phyloP scores from a whole-genome alignment of 2,329 filamentous ascomycete species.

The Samsoniella hepiali region DNA sequence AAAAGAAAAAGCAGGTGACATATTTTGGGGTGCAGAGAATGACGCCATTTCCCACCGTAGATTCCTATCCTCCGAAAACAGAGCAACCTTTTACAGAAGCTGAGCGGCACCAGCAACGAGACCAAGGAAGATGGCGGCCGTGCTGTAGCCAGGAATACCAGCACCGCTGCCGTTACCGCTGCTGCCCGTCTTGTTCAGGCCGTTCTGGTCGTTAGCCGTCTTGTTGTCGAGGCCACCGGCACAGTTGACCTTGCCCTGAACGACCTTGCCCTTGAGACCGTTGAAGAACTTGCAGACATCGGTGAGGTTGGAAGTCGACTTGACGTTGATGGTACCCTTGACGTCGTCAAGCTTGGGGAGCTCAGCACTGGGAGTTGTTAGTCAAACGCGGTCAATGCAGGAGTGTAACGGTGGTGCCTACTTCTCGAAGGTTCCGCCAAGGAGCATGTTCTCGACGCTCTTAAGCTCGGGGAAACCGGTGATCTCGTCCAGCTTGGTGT shows the following conservation, averaged over 20 bases:
- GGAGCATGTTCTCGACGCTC: slow-evolving; percentile 74
- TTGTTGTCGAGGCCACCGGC: slow-evolving; percentile 29
- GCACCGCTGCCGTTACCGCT: slow-evolving; percentile 33
- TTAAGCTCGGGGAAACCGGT: slow-evolving; percentile 65
- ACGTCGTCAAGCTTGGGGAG: slow-evolving; percentile 67
- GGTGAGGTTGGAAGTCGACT: slow-evolving; percentile 60
- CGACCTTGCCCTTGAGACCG: slow-evolving; percentile 30
- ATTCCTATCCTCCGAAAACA: slow-evolving; percentile 22
- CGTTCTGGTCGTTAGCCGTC: slow-evolving; percentile 34
- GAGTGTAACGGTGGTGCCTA: slow-evolving; percentile 46
- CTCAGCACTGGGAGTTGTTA: slow-evolving; percentile 69
- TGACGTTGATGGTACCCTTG: slow-evolving; percentile 67
- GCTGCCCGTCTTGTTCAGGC: slow-evolving; percentile 24
- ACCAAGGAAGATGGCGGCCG: slow-evolving; percentile 45
- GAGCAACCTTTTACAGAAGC: slow-evolving; percentile 44
- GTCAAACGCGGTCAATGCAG: no score
- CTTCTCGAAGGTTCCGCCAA: slow-evolving; percentile 79
- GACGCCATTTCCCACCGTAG: slow-evolving; percentile 36
- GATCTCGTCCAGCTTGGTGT: slow-evolving; percentile 68
- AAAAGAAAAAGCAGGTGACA: slow-evolving; percentile 30
- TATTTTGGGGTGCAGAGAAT: slow-evolving; percentile 32
- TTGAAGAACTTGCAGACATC: slow-evolving; percentile 55
- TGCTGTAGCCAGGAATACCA: slow-evolving; percentile 40
- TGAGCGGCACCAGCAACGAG: slow-evolving; percentile 47
- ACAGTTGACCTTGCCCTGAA: slow-evolving; percentile 32